Evolutionary conservation across 2,329 filamentous ascomycete genomes (phyloP), one percentile per base, ranked within the genome.

Genomic region (Sporothrix curviconia): DNA sequence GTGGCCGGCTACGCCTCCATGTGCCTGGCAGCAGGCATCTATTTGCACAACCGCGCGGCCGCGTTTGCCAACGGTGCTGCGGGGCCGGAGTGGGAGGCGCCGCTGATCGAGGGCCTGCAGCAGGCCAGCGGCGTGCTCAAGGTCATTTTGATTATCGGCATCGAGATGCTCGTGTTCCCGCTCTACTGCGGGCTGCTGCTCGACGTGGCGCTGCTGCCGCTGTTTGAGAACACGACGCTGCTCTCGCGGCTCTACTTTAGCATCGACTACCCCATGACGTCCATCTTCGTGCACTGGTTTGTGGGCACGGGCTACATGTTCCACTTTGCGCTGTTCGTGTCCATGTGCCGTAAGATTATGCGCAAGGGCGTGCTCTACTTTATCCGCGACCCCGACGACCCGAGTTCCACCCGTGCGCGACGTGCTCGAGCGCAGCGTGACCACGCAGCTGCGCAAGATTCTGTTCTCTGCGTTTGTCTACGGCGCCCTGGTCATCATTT

Each of bases 221-320:
- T 99, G 0, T 99, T 99, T 68, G 87, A 90, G 62, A 79, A 85
- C 61, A 86, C 90, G 0, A 92, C 88, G 0, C 72, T 96, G 53
- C 80, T 81, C 62, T 90, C 89, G 7, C 84, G 94, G 22, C 74
- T 95, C 53, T 75, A 84, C 4, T 99, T 96, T 66, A 90, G 90
- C 2, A 76, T 83, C 56, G 79, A 84, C 60, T 90, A 87, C 60
- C 94, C 94, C 0, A 80, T 92, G 63, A 96, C 91, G 0, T 96
- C 92, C 14, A 83, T 95, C 14, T 99, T 99, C 69, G 88, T 97
- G 54, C 94, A 99, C 70, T 99, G 94, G 94, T 99, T 99, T 68
- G 87, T 96, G 57, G 94, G 94, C 50, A 99, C 94, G 3, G 95
- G 92, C 62, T 99, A 99, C 72, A 99, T 99, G 95, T 99, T 99